These are phyloP conservation scores for Halophytophthora polymorphica DNA, from an alignment of 352 stramenopile species.

Conservation along the genomic window DNA sequence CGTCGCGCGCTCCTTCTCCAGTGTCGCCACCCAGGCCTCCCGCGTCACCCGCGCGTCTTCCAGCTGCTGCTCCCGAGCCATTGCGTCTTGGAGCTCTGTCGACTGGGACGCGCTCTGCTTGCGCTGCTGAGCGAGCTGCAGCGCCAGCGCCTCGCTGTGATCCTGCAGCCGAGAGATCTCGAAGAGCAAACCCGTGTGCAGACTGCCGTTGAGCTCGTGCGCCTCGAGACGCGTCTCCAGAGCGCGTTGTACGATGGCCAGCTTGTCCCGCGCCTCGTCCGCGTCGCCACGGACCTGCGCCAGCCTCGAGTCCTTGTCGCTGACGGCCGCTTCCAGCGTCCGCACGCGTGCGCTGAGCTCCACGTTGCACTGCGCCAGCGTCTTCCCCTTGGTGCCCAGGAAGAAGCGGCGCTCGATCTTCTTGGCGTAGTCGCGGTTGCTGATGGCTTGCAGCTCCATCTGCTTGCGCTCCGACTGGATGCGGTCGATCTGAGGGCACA, in stretches of 20 bases:
- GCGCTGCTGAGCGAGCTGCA: conserved; percentile 62
- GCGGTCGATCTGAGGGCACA: conserved; percentile 48
- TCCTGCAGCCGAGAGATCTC: conserved; percentile 76
- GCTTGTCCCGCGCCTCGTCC: conserved; percentile 43
- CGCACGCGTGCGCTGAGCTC: conserved; percentile 48
- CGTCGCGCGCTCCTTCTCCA: conserved; percentile 52
- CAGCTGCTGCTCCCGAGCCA: conserved; percentile 35
- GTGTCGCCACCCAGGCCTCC: conserved; percentile 42
- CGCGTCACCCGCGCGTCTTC: conserved; percentile 52
- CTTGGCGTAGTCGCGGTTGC: conserved; percentile 80
- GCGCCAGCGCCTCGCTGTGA: conserved; percentile 47
- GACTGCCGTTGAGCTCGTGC: conserved; percentile 57
- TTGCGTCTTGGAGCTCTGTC: conserved; percentile 24
- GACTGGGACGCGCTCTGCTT: conserved; percentile 32
- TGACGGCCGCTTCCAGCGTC: conserved; percentile 29
- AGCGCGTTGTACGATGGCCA: conserved; percentile 67
- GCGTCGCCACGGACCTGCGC: conserved; percentile 27
- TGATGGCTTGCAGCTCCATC: conserved; percentile 78
- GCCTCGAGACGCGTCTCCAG: conserved; percentile 69
- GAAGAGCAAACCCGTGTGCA: conserved; percentile 74
- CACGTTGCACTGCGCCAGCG: conserved; percentile 61
- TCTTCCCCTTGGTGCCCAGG: conserved; percentile 62
- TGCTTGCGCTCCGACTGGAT: conserved; percentile 74
- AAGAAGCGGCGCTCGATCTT: conserved; percentile 85
- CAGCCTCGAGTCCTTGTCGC: conserved; percentile 22